Conservation (phyloP, 352 stramenopile species). For the Phytophthora sp. region DNA sequence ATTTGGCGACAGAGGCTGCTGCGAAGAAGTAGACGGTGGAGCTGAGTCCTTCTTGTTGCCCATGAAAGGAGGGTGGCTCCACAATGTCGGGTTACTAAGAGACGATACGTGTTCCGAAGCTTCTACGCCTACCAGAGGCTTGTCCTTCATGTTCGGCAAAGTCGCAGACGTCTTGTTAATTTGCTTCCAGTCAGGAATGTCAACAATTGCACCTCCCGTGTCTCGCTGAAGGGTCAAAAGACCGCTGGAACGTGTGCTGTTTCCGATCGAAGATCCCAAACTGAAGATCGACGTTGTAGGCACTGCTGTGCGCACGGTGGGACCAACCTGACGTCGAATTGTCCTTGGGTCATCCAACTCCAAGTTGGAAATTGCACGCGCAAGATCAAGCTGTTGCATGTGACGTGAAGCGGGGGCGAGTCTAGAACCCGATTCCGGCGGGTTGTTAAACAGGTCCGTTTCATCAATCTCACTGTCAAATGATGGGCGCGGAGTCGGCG, state of each 20-base stretch:
- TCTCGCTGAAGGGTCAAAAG: conserved; percentile 60
- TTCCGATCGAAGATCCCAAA: conserved; percentile 53
- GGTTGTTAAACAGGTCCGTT: conserved; percentile 21
- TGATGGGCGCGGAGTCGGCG: conserved; percentile 41
- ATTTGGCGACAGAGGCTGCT: conserved; percentile 35
- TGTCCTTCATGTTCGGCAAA: conserved; percentile 58
- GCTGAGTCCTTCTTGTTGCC: conserved; percentile 39
- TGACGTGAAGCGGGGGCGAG: conserved; percentile 71
- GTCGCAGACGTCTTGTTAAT: conserved; percentile 64
- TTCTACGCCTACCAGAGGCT: conserved; percentile 32
- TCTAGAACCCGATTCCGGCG: conserved; percentile 18
- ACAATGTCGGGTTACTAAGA: conserved; percentile 67
- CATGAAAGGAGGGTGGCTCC: conserved; percentile 70
- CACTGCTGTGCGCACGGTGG: conserved; percentile 48
- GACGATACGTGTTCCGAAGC: conserved; percentile 46
- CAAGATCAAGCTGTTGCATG: conserved; percentile 81
- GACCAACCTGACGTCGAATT: conserved; percentile 61
- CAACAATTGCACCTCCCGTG: conserved; percentile 50
- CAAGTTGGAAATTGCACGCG: conserved; percentile 77
- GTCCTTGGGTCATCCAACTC: conserved; percentile 81
- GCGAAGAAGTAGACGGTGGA: conserved; percentile 30
- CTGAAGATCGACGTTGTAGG: conserved; percentile 79
- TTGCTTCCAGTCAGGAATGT: conserved; percentile 65
- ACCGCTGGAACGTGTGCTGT: conserved; percentile 52
- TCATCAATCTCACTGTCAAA: conserved; percentile 40